Base-by-base conservation (phyloP, 768 basidiomycete genomes). In the Phaeotremella skinneri region DNA sequence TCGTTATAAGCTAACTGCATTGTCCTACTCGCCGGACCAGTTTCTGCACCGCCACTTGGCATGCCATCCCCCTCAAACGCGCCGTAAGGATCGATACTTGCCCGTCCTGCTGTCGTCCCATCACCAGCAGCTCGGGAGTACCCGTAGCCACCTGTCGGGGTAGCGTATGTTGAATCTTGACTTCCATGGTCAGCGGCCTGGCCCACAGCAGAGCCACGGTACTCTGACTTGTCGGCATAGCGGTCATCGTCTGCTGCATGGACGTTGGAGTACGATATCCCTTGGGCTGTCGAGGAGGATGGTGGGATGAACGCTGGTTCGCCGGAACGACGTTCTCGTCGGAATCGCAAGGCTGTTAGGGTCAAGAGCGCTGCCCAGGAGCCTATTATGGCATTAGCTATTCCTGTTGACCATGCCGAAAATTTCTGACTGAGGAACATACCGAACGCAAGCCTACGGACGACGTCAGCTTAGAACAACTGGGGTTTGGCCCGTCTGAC, bases 31-130 rank as follows among this genome's bases (percentile, higher is more conserved):
- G 91, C 58, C 80, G n/a, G n/a, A n/a, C 26, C 85, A 4, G 47
- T 82, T 17, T 84, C 83, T 75, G 48, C 81, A 23, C 83, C 80
- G 7, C 81, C 70, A 9, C 77, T 59, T 16, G 81, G 23, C 25
- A 49, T 50, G 16, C 81, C 83, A 39, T 90, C 89, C 69, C 92
- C 91, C 0, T 86, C 87, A 78, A 92, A 94, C 25, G 90, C 91
- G 48, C 91, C 91, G 68, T 93, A 92, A 16, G 85, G 85, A 67
- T 93, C 91, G 78, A 92, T 84, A 63, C 87, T 90, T 6, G 83
- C 85, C 37, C 88, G 82, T 9, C 49, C 23, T 25, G 50, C 43
- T 37, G 49, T 62, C 56, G 32, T 49, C 42, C 31, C 56, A 56
- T 39, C 26, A 34, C 13, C 11, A 13, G 7, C 20, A 45, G 11